Base-by-base conservation (phyloP, 352 stramenopile genomes). In the Phytophthora pisi region DNA sequence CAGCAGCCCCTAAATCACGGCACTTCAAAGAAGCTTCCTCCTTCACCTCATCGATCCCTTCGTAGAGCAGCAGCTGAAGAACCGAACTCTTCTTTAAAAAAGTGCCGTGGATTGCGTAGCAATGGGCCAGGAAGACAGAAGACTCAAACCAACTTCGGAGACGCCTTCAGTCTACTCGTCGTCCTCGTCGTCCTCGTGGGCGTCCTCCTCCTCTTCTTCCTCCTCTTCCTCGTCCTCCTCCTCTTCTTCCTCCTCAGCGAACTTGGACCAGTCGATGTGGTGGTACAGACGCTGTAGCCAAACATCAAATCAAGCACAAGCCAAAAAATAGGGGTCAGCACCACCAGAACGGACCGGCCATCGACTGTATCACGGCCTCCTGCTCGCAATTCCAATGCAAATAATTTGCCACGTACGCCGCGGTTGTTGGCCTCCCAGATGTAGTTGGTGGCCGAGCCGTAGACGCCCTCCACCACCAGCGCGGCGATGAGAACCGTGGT, bases 221-320 rank as follows among this genome's bases (percentile, higher is more conserved):
- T 70, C 64, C 2, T 67, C 78, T 28, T 86, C 78, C 20, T 88
- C 81, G 10, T 40, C 34, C 34, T 40, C 34, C 34, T 95, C 85
- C 60, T 93, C 87, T 45, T 95, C 88, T 2, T 96, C 88, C 55
- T 93, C 84, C 61, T 89, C 81, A 71, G 90, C 89, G 76, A 96
- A 96, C 70, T 94, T 78, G 36, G 76, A 83, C 88, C 88, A 96
- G 81, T 94, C 88, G 34, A 96, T 87, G 81, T 96, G 88, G 72
- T 96, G 84, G 75, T 94, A 96, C 79, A 96, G 72, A 54, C 88
- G 83, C 86, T 94, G 53, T 1, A 50, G 49, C 23, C 6, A 55
- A 23, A 49, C 52, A 11, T 57, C 24, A 54, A 56, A 36, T 23
- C 62, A 34, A 36, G 40, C 38, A 61, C 24, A 26, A 26, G 24